Conservation (phyloP, 1,284 basidiomycete species). For the Papiliotrema flavescens region DNA sequence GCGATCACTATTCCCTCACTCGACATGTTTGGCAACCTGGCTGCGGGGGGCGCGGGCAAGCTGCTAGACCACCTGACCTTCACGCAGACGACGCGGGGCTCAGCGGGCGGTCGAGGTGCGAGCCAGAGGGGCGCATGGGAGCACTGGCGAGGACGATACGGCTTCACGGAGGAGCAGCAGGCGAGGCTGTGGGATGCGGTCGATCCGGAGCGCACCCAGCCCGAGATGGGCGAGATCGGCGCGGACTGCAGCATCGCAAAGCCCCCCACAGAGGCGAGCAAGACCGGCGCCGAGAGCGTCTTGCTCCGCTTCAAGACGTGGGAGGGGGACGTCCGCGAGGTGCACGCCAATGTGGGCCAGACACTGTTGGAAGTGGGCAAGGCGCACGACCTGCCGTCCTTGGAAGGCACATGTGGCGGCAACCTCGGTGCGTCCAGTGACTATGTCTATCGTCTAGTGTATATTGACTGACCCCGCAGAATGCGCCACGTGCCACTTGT, state of each 20-base stretch:
- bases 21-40: conserved; percentile 69
- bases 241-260: not conserved
- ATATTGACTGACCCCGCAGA: conserved; percentile 19
- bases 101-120: too few relatives aligned
- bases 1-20: conserved; percentile 68
- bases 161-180: conserved; percentile 63
- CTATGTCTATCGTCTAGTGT: not conserved
- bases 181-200: conserved; percentile 31
- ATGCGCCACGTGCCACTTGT: conserved; percentile 50
- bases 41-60: conserved; percentile 56
- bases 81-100: too few relatives aligned
- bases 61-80: conserved; percentile 58
- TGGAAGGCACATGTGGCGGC: conserved; percentile 49
- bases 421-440: conserved; percentile 36
- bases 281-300: conserved; percentile 6
- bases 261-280: not conserved
- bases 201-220: conserved; percentile 1
- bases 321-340: conserved; percentile 27
- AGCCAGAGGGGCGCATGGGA: conserved; percentile 12
- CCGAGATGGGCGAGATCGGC: not conserved
- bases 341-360: conserved; percentile 35
- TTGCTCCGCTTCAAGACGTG: conserved; percentile 34
- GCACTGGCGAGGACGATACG: conserved; percentile 72
- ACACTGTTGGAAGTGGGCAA: conserved; percentile 43
- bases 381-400: conserved; percentile 36